Percentiles rank a stretch among this genome's conserved stretches.
These are phyloP conservation scores for Ochromonas danica DNA, from an alignment of 108 stramenopile species.

Conservation along the genomic window DNA sequence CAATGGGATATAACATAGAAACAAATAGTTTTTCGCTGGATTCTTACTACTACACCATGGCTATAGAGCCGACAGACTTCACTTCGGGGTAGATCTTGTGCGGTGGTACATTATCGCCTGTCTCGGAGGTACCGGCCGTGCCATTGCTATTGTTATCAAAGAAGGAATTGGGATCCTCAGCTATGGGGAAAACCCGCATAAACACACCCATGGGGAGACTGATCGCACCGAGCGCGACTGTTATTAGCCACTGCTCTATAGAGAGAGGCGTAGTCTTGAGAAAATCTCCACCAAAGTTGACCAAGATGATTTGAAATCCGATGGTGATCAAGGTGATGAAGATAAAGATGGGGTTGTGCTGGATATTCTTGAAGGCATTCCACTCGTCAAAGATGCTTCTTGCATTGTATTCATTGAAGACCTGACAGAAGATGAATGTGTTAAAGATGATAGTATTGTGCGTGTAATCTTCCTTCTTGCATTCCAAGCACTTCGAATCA, in stretches of 20 bases:
- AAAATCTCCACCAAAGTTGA: slow-evolving; percentile 36
- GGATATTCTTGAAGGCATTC: slow-evolving; percentile 27
- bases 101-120: too few species aligned
- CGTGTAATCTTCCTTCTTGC: neutral
- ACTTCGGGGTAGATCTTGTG: too few species aligned
- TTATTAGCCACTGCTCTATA: slow-evolving; percentile 30
- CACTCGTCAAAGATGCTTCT: slow-evolving; percentile 36
- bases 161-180: slow-evolving; percentile 33
- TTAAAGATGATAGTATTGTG: slow-evolving; percentile 42
- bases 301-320: slow-evolving; percentile 19
- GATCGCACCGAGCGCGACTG: slow-evolving; percentile 26
- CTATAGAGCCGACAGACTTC: too few species aligned
- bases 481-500: neutral
- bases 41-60: too few species aligned
- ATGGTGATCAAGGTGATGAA: neutral
- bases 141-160: too few species aligned
- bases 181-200: slow-evolving; percentile 3
- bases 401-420: slow-evolving; percentile 30
- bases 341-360: neutral
- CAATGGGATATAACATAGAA: too few species aligned
- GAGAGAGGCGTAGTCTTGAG: slow-evolving; percentile 35
- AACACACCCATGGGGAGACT: slow-evolving; percentile 30
- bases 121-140: too few species aligned
- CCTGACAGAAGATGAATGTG: slow-evolving; percentile 36
- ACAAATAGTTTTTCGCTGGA: too few species aligned